Conservation (phyloP, 2,329 filamentous ascomycete genomes). For the Simplicillium sp. region DNA sequence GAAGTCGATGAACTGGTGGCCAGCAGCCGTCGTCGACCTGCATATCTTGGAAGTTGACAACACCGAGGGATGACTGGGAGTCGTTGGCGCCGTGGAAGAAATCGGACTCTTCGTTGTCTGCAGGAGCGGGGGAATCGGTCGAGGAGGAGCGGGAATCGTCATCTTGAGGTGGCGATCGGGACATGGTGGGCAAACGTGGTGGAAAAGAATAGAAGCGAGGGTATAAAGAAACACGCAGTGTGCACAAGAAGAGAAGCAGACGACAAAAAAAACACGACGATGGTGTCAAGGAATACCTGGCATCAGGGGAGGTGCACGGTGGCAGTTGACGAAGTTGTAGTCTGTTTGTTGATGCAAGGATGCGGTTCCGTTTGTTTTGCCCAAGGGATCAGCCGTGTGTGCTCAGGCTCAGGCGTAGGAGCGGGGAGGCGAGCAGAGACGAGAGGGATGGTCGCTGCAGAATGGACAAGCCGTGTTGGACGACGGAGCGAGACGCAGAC, state of each 20-base stretch:
- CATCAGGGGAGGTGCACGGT: too few species aligned
- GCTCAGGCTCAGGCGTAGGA: too few species aligned
- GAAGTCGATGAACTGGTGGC: conserved; percentile 75
- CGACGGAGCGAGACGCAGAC: too few species aligned
- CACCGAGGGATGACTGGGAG: conserved; percentile 82
- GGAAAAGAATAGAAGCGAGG: conserved; percentile 9
- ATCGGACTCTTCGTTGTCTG: conserved; percentile 85
- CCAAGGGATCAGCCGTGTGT: too few species aligned
- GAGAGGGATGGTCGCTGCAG: too few species aligned
- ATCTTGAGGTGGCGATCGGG: conserved; percentile 27
- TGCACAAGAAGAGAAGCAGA: not conserved
- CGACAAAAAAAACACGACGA: not conserved
- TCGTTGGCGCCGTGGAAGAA: conserved; percentile 86
- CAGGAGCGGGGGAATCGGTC: conserved; percentile 64
- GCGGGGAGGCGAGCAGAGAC: too few species aligned
- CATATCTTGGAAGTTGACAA: conserved; percentile 68
- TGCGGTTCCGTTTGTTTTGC: too few species aligned
- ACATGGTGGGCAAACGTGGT: conserved; percentile 10
- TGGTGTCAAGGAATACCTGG: too few species aligned
- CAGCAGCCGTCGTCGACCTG: conserved; percentile 58
- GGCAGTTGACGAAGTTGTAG: too few species aligned
- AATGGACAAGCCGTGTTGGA: too few species aligned
- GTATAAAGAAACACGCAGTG: conserved; percentile 10
- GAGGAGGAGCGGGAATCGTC: conserved; percentile 56
- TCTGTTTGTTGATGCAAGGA: too few species aligned